Evolutionary conservation across 805 yeast genomes (phyloP), one percentile per base, ranked within the genome.

Genomic region (Starmera amethionina): DNA sequence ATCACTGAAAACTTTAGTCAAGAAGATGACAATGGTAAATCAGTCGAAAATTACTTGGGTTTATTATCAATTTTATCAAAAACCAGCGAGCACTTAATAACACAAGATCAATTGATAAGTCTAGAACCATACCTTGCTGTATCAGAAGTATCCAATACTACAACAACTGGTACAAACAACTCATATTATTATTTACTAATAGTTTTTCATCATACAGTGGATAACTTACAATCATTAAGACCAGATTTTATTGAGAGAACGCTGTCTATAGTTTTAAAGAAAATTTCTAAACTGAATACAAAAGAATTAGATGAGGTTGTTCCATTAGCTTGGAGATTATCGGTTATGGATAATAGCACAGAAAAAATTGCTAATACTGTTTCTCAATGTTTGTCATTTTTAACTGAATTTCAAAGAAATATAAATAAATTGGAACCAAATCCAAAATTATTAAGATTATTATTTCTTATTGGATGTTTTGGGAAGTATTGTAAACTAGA

Each of bases 261-360:
- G 13, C 80, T 76, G 52, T 50, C 65, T 0, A 65, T 73, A 2
- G 49, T 85, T n/a, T 53, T 83, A 45, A 63, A 64, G 30, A 62
- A 73, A 29, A 56, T 85, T 29, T 79, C 89, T 3, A 79, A 73
- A 45, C 72, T 80, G 59, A 72, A 68, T 39, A 67, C 70, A 0
- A 65, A 56, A 42, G 93, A 84, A 47, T 57, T 85, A 8, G 74
- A 74, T n/a, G 79, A 79, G 51, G 95, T 90, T 0, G 71, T 85
- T 56, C 87, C 88, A 1, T 68, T 85, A 42, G 59, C 76, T 4
- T 78, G 87, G 82, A 58, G 57, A 8, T 60, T 84, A 0, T 68
- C 83, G 2, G 51, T 46, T 3, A 58, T 72, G 49, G 64, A 68
- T 33, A 59, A 65, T 2, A 76, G 73, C 38, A 67, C 72, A 0